Evolutionary conservation across 2,329 filamentous ascomycete species (phyloP).

Genomic region (Dothiorella sarmentorum): DNA sequence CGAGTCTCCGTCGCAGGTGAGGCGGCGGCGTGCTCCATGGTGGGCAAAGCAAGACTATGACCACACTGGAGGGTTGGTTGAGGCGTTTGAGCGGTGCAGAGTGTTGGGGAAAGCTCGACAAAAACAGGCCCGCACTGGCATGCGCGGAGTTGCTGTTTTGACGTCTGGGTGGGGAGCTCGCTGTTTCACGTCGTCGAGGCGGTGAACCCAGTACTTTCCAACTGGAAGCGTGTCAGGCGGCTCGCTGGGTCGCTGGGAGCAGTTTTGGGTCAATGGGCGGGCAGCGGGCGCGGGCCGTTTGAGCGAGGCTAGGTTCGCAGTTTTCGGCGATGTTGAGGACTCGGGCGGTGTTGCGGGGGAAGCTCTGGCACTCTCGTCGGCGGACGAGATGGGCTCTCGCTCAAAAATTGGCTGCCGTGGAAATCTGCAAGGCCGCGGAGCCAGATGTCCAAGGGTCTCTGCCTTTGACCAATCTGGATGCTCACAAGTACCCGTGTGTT

Average conservation of each 20-base stretch:
- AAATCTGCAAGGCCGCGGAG: conserved; percentile 16
- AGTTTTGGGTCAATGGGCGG: conserved; percentile 4
- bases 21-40: conserved; percentile 14
- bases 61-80: not conserved
- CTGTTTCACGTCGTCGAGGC: conserved; percentile 18
- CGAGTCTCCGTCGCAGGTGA: conserved; percentile 12
- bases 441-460: not conserved
- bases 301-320: not conserved
- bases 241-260: not conserved
- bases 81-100: not conserved
- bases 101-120: not conserved
- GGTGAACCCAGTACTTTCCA: conserved; percentile 2
- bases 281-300: not conserved
- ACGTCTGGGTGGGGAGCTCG: conserved; percentile 15
- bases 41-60: conserved; percentile 3
- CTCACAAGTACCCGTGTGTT: not conserved
- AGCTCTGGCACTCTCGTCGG: conserved; percentile 14
- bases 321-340: not conserved
- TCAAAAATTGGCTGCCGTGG: conserved; percentile 13
- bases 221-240: not conserved
- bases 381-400: conserved; percentile 16
- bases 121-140: conserved; percentile 11
- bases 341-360: conserved; percentile 17
- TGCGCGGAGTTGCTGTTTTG: conserved; percentile 12
- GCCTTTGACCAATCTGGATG: not conserved